A percentile compares a stretch with the other conserved stretches of the same genome.
Evolutionary conservation across 768 basidiomycete genomes (phyloP).

Genomic region (Nidularia pulvinata): DNA sequence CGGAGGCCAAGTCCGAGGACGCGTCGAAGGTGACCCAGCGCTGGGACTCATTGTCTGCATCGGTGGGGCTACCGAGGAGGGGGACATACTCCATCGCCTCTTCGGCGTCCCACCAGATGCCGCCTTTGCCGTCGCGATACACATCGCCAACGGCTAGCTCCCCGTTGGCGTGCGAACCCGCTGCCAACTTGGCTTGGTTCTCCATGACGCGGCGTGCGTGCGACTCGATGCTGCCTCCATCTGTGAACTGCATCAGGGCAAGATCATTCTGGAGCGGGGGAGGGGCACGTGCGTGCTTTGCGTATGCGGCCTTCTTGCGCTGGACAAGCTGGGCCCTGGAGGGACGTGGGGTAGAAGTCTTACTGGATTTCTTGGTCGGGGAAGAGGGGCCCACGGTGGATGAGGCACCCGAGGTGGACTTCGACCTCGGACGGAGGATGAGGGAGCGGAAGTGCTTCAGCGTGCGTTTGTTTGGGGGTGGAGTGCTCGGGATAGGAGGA

Average conservation of each 20-base stretch:
- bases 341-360: not conserved
- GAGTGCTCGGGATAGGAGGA: constrained; percentile 13
- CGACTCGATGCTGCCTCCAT: constrained; percentile 59
- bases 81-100: constrained; percentile 72
- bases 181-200: constrained; percentile 44
- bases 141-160: constrained; percentile 43
- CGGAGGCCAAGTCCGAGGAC: no score
- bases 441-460: constrained; percentile 53
- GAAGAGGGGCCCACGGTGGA: constrained; percentile 11
- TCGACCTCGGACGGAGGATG: constrained; percentile 41
- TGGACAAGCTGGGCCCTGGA: constrained; percentile 31
- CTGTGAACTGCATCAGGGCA: constrained; percentile 67
- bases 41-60: constrained; percentile 17
- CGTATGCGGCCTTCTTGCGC: constrained; percentile 55
- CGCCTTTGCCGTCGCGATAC: constrained; percentile 59
- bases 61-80: constrained; percentile 42
- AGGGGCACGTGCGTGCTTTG: constrained; percentile 28
- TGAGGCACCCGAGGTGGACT: no score
- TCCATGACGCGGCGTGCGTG: constrained; percentile 56
- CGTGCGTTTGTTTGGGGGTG: constrained; percentile 11
- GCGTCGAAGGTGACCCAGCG: constrained; percentile 43
- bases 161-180: constrained; percentile 18
- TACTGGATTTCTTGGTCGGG: constrained; percentile 11
- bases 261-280: constrained; percentile 66
- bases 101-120: constrained; percentile 71